These are phyloP conservation scores for Podospora conica DNA, from an alignment of 495 filamentous ascomycete genomes.

Conservation along the genomic window DNA sequence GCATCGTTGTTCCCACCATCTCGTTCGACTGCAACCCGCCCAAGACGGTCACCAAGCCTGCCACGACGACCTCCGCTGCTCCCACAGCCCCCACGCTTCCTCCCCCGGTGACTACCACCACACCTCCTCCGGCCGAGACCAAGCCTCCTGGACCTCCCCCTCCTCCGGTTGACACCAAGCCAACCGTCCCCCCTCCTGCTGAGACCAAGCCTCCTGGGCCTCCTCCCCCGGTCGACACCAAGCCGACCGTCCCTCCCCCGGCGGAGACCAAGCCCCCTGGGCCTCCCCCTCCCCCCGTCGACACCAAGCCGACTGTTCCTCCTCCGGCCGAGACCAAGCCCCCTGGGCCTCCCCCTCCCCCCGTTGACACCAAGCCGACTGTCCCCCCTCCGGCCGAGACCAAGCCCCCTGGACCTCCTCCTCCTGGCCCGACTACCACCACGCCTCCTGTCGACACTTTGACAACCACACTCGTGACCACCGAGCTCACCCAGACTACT, in stretches of 20 bases:
- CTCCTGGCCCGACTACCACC: not conserved
- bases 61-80: slow-evolving; percentile 18
- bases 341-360: not conserved
- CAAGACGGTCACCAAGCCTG: slow-evolving; percentile 26
- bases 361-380: too few species aligned
- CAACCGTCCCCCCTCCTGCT: too few species aligned
- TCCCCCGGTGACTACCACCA: not conserved
- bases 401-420: slow-evolving; percentile 8
- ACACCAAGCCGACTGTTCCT: not conserved
- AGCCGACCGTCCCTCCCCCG: not conserved
- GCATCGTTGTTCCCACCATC: slow-evolving; percentile 68
- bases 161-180: too few species aligned
- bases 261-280: not conserved
- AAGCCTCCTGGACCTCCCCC: not conserved
- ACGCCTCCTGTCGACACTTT: slow-evolving; percentile 14
- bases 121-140: not conserved
- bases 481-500: slow-evolving; percentile 23
- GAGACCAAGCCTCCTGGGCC: not conserved
- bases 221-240: not conserved
- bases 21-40: slow-evolving; percentile 66
- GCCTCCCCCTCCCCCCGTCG: not conserved
- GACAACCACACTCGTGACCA: slow-evolving; percentile 11
- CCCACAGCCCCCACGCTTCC: slow-evolving; percentile 15
- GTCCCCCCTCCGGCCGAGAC: not conserved
- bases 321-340: not conserved